Conservation (phyloP, 352 stramenopile species). For the Thalassiosira livingstoniorum region DNA sequence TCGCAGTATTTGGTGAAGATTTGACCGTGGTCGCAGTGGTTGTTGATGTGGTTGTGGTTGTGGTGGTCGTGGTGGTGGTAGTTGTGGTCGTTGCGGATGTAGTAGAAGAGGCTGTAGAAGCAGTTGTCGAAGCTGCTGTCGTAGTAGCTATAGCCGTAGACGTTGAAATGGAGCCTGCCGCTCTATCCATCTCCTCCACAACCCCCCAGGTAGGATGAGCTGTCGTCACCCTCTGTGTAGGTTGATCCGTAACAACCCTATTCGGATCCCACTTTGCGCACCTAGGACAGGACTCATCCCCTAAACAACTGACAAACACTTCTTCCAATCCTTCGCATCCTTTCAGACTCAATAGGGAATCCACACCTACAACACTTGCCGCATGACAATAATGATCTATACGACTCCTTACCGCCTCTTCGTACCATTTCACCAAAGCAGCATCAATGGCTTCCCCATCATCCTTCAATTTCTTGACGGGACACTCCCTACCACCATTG, state of each 20-base stretch:
- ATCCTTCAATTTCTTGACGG: slow-evolving; percentile 42
- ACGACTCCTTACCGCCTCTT: slow-evolving; percentile 8
- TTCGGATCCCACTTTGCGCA: slow-evolving; percentile 31
- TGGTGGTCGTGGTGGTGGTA: neutral
- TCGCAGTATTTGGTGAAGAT: neutral
- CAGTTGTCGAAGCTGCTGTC: neutral
- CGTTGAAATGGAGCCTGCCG: neutral
- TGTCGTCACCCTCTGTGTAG: neutral
- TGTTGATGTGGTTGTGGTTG: neutral
- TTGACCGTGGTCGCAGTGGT: neutral
- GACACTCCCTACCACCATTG: slow-evolving; percentile 50
- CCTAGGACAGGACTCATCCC: slow-evolving; percentile 32
- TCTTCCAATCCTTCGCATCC: slow-evolving; percentile 42
- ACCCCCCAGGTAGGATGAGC: neutral
- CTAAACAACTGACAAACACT: slow-evolving; percentile 28
- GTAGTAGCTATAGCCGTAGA: neutral
- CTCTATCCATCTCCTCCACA: neutral
- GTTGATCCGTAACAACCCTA: neutral
- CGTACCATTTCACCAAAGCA: too few species aligned
- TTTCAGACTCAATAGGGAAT: slow-evolving; percentile 21
- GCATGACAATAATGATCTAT: slow-evolving; percentile 60
- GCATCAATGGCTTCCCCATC: too few species aligned
- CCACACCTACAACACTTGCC: slow-evolving; percentile 30
- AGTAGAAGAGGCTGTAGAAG: neutral
- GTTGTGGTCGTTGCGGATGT: neutral